Percentiles rank a stretch among this genome's conserved stretches.
Conservation (phyloP, 331 rosid species). For the Saraca asoca region DNA sequence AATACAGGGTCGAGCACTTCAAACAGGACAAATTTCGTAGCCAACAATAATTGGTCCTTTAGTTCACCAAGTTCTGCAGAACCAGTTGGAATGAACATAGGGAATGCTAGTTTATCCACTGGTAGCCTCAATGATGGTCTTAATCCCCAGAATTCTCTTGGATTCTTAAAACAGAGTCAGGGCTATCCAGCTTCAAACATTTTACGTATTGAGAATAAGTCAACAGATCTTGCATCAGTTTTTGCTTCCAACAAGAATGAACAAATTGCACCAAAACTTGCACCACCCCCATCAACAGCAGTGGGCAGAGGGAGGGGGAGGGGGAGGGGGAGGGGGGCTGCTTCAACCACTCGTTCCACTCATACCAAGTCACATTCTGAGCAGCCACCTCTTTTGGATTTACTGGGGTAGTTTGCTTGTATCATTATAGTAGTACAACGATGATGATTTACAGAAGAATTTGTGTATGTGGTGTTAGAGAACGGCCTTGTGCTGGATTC, state of each 20-base stretch:
- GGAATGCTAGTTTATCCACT: conserved; percentile 42
- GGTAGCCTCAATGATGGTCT: conserved; percentile 49
- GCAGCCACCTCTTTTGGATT: conserved; percentile 84
- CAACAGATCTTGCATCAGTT: conserved; percentile 78
- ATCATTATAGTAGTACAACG: conserved; percentile 16
- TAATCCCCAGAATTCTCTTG: conserved; percentile 57
- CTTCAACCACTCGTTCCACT: conserved; percentile 51
- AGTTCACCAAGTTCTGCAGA: conserved; percentile 48
- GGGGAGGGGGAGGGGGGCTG: conserved; percentile 63
- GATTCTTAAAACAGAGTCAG: conserved; percentile 59
- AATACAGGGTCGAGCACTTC: conserved; percentile 52
- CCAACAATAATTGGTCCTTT: conserved; percentile 58
- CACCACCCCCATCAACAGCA: conserved; percentile 85
- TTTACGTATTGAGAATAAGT: conserved; percentile 44
- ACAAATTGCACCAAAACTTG: conserved; percentile 69
- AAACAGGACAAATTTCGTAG: conserved; percentile 54
- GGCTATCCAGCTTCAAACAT: conserved; percentile 48
- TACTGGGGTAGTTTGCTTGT: conserved; percentile 55
- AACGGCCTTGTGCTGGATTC: conserved; percentile 39
- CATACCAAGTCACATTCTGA: conserved; percentile 57
- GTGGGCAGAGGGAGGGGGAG: conserved; percentile 94
- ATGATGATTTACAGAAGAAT: conserved; percentile 29
- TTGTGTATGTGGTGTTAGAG: conserved; percentile 39
- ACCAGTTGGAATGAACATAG: conserved; percentile 47
- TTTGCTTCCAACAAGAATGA: conserved; percentile 77